Percentiles rank a stretch among this genome's conserved stretches.
phyloP scores from a whole-genome alignment of 2,329 filamentous ascomycete species.

The Penicillium sp. region DNA sequence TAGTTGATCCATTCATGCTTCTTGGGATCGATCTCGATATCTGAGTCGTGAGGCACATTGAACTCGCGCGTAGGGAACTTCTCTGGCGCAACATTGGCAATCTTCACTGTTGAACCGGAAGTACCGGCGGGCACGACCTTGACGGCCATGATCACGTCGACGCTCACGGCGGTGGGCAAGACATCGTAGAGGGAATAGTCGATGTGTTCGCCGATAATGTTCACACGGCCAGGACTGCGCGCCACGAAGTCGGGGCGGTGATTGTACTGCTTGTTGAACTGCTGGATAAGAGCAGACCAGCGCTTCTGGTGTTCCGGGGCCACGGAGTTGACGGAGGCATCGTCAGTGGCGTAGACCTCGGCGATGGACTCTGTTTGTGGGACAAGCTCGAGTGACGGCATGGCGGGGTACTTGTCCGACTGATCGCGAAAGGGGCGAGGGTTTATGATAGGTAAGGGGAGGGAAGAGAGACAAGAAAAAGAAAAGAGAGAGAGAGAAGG shows the following conservation, averaged over 20 bases:
- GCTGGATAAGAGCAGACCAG: slow-evolving; percentile 70
- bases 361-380: slow-evolving; percentile 71
- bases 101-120: slow-evolving; percentile 63
- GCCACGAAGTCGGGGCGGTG: slow-evolving; percentile 75
- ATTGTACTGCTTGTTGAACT: slow-evolving; percentile 70
- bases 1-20: slow-evolving; percentile 97
- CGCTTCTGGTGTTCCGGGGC: slow-evolving; percentile 65
- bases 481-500: neutral
- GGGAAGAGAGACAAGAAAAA: too few species aligned
- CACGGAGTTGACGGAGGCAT: slow-evolving; percentile 70
- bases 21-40: slow-evolving; percentile 77
- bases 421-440: neutral
- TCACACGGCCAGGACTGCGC: slow-evolving; percentile 89
- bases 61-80: slow-evolving; percentile 78
- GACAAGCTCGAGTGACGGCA: slow-evolving; percentile 53
- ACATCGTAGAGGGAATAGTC: slow-evolving; percentile 98
- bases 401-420: slow-evolving; percentile 28
- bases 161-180: slow-evolving; percentile 89
- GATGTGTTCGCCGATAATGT: slow-evolving; percentile 98
- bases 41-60: slow-evolving; percentile 59
- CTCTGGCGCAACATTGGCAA: slow-evolving; percentile 72
- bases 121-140: slow-evolving; percentile 45
- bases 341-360: slow-evolving; percentile 79
- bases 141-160: slow-evolving; percentile 86
- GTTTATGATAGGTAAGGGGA: neutral